A percentile compares a stretch with the other conserved stretches of the same genome.
These are phyloP conservation scores for Entomortierella lignicola DNA, from an alignment of 192 early-diverging fungal genomes.

Conservation along the genomic window DNA sequence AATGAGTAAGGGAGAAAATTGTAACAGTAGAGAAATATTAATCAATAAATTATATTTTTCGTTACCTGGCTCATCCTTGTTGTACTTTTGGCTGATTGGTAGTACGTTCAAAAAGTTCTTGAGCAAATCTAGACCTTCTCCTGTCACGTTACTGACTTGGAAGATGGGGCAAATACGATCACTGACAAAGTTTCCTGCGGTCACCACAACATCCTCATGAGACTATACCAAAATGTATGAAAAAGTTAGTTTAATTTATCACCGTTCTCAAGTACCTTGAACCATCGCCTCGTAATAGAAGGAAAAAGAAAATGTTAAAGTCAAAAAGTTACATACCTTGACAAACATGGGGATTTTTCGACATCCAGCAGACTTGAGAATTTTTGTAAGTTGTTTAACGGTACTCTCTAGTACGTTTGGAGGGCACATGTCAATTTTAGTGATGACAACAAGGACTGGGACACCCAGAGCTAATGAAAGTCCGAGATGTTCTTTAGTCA, in stretches of 20 bases:
- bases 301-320: no score
- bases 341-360: constrained; percentile 94
- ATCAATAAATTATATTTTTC: not conserved
- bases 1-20: no score
- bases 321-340: constrained; percentile 45
- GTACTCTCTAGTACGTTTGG: constrained; percentile 84
- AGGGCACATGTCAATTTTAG: constrained; percentile 96
- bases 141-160: constrained; percentile 92
- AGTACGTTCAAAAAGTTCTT: constrained; percentile 89
- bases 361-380: constrained; percentile 89
- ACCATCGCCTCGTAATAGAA: no score
- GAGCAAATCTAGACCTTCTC: constrained; percentile 79
- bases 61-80: constrained; percentile 51
- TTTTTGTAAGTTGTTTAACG: constrained; percentile 83
- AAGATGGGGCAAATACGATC: constrained; percentile 96
- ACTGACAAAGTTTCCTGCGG: constrained; percentile 84
- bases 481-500: constrained; percentile 95
- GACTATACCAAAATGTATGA: constrained; percentile 49
- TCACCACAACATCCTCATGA: constrained; percentile 79
- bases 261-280: no score
- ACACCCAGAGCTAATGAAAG: constrained; percentile 87
- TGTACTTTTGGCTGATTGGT: constrained; percentile 72
- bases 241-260: not conserved
- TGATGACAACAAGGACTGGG: constrained; percentile 93
- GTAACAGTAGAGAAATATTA: not conserved